Conservation (phyloP, 495 filamentous ascomycete genomes). For the Echria macrotheca region DNA sequence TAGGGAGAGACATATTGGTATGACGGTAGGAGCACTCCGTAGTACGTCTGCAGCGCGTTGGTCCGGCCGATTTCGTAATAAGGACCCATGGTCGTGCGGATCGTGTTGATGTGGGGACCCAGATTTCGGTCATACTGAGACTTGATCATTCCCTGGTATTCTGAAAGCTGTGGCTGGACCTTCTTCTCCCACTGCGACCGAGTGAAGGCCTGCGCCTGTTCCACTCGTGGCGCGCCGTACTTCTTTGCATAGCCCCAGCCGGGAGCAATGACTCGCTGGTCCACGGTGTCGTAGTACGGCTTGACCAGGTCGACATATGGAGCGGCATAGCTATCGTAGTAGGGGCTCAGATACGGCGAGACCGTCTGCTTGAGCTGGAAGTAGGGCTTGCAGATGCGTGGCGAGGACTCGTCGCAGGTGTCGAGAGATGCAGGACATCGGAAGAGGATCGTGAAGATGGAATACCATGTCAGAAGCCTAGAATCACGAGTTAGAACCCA, state of each 20-base stretch:
- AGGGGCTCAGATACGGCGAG: slow-evolving; percentile 73
- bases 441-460: slow-evolving; percentile 70
- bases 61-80: slow-evolving; percentile 63
- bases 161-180: slow-evolving; percentile 66
- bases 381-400: slow-evolving; percentile 79
- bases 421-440: slow-evolving; percentile 70
- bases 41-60: slow-evolving; percentile 59
- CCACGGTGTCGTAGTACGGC: slow-evolving; percentile 66
- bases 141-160: slow-evolving; percentile 52
- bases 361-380: slow-evolving; percentile 62
- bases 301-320: slow-evolving; percentile 72
- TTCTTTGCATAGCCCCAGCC: slow-evolving; percentile 57
- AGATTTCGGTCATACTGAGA: slow-evolving; percentile 63
- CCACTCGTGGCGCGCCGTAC: slow-evolving; percentile 73
- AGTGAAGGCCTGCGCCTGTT: slow-evolving; percentile 57
- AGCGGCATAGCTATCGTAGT: slow-evolving; percentile 77
- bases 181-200: slow-evolving; percentile 71
- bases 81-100: slow-evolving; percentile 52
- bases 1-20: slow-evolving; percentile 70
- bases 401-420: slow-evolving; percentile 62
- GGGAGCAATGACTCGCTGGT: slow-evolving; percentile 63
- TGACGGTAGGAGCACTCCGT: slow-evolving; percentile 67
- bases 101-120: slow-evolving; percentile 66
- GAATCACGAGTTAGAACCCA: slow-evolving; percentile 10
- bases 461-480: slow-evolving; percentile 82